phyloP scores from a whole-genome alignment of 148 eudicot species.

The Spergularia bocconei region DNA sequence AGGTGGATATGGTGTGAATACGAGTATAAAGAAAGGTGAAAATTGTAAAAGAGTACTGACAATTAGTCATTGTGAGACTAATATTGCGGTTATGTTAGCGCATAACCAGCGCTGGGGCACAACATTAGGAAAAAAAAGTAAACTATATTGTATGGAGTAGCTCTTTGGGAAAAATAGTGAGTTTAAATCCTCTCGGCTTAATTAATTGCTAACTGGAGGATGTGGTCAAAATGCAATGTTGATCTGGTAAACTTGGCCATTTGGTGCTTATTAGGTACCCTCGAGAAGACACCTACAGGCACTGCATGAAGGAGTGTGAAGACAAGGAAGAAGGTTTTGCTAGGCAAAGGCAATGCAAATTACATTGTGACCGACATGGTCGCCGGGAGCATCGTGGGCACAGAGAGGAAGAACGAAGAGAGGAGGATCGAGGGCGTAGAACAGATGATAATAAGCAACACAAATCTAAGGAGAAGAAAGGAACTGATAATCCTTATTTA shows the following conservation, averaged over 20 bases:
- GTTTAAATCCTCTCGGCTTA: no score
- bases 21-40: no score
- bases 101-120: no score
- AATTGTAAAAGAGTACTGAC: no score
- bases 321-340: constrained; percentile 29
- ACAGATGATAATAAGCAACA: not conserved
- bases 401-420: not conserved
- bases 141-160: no score
- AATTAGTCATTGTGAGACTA: no score
- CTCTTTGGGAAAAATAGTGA: no score
- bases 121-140: no score
- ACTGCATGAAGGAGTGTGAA: constrained; percentile 21
- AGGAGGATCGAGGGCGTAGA: not conserved
- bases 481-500: constrained; percentile 23
- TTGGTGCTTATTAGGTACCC: constrained; percentile 3
- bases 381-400: not conserved
- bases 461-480: not conserved
- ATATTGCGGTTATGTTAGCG: no score
- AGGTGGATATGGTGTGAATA: no score
- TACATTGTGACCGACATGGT: constrained; percentile 21
- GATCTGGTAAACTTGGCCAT: not conserved
- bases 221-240: no score
- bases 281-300: constrained; percentile 3
- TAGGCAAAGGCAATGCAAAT: constrained; percentile 33
- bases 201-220: no score